A percentile compares a stretch with the other conserved stretches of the same genome.
phyloP scores from a whole-genome alignment of 352 stramenopile species.

The Phytopythium delawarense region DNA sequence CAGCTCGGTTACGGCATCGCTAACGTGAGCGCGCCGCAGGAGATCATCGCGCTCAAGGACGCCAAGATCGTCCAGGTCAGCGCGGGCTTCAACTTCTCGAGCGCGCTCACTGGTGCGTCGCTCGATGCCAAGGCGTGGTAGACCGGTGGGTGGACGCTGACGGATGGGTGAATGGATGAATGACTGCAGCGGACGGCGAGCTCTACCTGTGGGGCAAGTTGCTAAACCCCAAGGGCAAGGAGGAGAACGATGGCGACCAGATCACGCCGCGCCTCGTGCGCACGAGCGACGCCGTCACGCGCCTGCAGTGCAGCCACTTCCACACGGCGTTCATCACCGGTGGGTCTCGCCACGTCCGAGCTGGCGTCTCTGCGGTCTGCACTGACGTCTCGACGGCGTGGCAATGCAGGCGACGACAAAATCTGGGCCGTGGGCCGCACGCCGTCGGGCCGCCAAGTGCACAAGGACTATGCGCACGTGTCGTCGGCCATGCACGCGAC shows the following conservation, averaged over 20 bases:
- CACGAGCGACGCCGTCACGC: slow-evolving; percentile 61
- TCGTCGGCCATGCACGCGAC: slow-evolving; percentile 65
- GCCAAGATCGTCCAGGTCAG: slow-evolving; percentile 56
- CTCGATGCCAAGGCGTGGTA: background rate
- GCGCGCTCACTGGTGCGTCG: slow-evolving; percentile 46
- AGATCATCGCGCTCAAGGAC: slow-evolving; percentile 75
- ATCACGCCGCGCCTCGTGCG: slow-evolving; percentile 65
- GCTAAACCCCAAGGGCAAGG: slow-evolving; percentile 61
- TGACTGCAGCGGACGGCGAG: slow-evolving; percentile 53
- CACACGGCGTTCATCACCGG: slow-evolving; percentile 80
- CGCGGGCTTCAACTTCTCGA: slow-evolving; percentile 84
- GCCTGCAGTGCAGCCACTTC: slow-evolving; percentile 78
- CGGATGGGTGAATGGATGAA: slow-evolving; percentile 1
- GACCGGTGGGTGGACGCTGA: slow-evolving; percentile 4
- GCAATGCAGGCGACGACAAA: slow-evolving; percentile 51
- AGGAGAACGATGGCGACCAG: slow-evolving; percentile 61
- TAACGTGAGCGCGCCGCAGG: slow-evolving; percentile 66
- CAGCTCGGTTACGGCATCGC: slow-evolving; percentile 78
- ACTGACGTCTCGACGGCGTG: too few species aligned
- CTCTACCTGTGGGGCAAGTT: slow-evolving; percentile 86
- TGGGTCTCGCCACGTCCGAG: slow-evolving; percentile 13
- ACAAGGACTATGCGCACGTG: slow-evolving; percentile 50
- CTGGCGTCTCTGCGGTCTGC: too few species aligned
- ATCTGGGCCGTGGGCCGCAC: slow-evolving; percentile 77
- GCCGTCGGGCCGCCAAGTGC: slow-evolving; percentile 58